Conservation (phyloP, 2,329 filamentous ascomycete genomes). For the Ophidiomyces ophidiicola region DNA sequence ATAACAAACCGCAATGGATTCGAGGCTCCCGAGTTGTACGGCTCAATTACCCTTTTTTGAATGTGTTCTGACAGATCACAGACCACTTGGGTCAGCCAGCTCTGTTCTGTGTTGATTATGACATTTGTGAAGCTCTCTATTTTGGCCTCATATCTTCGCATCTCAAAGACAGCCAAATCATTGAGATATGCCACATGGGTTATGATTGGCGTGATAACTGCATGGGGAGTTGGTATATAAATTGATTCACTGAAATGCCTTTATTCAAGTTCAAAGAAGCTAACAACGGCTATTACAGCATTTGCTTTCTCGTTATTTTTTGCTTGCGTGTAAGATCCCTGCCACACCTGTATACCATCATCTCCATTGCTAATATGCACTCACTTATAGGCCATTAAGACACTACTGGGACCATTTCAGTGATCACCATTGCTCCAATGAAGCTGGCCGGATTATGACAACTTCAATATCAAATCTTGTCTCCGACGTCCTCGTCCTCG, state of each 20-base stretch:
- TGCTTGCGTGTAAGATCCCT: conserved; percentile 12
- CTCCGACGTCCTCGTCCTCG: conserved; percentile 15
- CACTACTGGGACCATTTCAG: conserved; percentile 11
- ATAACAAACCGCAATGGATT: conserved; percentile 13
- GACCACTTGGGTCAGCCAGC: conserved; percentile 15
- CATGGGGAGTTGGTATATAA: conserved; percentile 14
- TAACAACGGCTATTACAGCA: conserved; percentile 10
- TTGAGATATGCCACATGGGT: conserved; percentile 12
- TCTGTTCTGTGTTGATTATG: conserved; percentile 14
- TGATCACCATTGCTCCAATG: conserved; percentile 10
- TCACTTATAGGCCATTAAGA: conserved; percentile 11
- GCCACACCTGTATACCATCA: neutral
- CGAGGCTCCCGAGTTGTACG: conserved; percentile 12
- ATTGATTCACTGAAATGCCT: neutral
- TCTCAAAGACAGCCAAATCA: conserved; percentile 8
- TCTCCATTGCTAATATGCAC: neutral
- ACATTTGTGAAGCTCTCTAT: conserved; percentile 16
- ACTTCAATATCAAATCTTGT: conserved; percentile 13
- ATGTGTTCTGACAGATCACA: conserved; percentile 5
- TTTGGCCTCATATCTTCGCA: conserved; percentile 14
- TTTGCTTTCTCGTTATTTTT: conserved; percentile 13
- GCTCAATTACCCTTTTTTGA: neutral
- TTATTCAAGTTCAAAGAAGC: neutral
- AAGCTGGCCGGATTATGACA: conserved; percentile 9
- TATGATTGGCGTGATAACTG: conserved; percentile 10